A percentile compares a stretch with the other conserved stretches of the same genome.
Evolutionary conservation across 805 yeast species (phyloP).

Genomic region (Yamadazyma sp.): DNA sequence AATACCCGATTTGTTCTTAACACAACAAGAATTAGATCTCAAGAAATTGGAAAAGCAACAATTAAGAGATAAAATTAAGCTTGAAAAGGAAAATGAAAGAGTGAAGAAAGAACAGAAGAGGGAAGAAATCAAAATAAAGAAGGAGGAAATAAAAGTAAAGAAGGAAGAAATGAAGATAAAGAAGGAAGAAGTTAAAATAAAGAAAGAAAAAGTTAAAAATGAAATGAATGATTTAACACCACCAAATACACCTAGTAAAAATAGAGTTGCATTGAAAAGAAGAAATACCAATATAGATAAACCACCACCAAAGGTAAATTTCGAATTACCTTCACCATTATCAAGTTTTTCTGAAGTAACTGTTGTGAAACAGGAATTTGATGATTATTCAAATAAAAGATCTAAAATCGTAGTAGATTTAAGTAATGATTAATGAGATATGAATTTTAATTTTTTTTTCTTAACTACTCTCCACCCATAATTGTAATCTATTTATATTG

Average conservation of each 20-base stretch:
- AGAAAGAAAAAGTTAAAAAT: slow-evolving; percentile 3
- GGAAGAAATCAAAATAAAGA: slow-evolving; percentile 9
- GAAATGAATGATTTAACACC: slow-evolving; percentile 11
- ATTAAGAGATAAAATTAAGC: slow-evolving; percentile 8
- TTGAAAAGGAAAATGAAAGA: slow-evolving; percentile 1
- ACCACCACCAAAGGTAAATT: slow-evolving; percentile 13
- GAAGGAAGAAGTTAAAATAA: slow-evolving; percentile 7
- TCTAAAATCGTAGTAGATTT: too few relatives aligned
- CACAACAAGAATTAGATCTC: slow-evolving; percentile 49
- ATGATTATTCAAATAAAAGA: too few relatives aligned
- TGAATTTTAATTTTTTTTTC: too few relatives aligned
- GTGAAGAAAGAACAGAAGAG: slow-evolving; percentile 8
- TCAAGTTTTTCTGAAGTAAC: slow-evolving; percentile 27
- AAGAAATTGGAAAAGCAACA: slow-evolving; percentile 27
- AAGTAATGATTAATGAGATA: too few relatives aligned
- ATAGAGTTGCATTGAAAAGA: slow-evolving; percentile 17
- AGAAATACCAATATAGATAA: slow-evolving; percentile 14
- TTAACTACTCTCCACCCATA: too few relatives aligned
- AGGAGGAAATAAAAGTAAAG: slow-evolving; percentile 6
- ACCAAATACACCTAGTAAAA: slow-evolving; percentile 13
- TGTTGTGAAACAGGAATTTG: slow-evolving; percentile 10
- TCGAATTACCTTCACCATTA: slow-evolving; percentile 31
- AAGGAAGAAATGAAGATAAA: slow-evolving; percentile 21
- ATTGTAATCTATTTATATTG: too few relatives aligned
- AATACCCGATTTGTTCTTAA: slow-evolving; percentile 61